phyloP scores from a whole-genome alignment of 108 stramenopile genomes.

The Bacterosira constricta region DNA sequence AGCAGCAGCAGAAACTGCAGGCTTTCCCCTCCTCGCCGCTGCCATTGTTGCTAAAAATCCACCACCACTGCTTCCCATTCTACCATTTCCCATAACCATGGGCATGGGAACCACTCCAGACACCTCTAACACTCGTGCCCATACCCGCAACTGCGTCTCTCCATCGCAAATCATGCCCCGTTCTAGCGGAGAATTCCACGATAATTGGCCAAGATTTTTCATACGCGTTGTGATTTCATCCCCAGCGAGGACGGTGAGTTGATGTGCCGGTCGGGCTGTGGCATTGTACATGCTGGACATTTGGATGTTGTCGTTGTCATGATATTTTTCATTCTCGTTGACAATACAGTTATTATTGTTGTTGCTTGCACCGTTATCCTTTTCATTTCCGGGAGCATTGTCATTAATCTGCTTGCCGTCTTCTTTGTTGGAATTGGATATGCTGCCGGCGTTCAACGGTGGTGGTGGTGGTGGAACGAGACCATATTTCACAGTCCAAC shows the following conservation, averaged over 20 bases:
- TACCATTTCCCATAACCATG: slow-evolving; percentile 22
- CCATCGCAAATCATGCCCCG: slow-evolving; percentile 71
- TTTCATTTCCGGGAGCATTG: too few relatives aligned
- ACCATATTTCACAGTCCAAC: slow-evolving; percentile 80
- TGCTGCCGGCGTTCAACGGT: neutral
- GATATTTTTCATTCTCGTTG: neutral
- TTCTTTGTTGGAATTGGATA: neutral
- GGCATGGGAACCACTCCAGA: slow-evolving; percentile 40
- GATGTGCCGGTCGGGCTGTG: slow-evolving; percentile 82
- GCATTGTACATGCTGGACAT: slow-evolving; percentile 61
- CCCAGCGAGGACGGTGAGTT: slow-evolving; percentile 70
- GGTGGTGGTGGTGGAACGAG: slow-evolving; percentile 16
- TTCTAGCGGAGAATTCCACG: slow-evolving; percentile 62
- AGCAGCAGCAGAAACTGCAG: neutral
- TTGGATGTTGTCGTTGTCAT: neutral
- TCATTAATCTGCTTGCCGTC: neutral
- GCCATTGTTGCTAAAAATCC: slow-evolving; percentile 3
- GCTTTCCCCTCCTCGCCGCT: slow-evolving; percentile 9
- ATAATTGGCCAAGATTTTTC: slow-evolving; percentile 70
- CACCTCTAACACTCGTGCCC: slow-evolving; percentile 69
- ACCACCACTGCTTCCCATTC: slow-evolving; percentile 53
- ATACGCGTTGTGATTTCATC: slow-evolving; percentile 66
- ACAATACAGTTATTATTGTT: neutral
- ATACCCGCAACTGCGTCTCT: slow-evolving; percentile 79
- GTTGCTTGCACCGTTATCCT: too few relatives aligned